Percentiles rank a stretch among this genome's conserved stretches.
Evolutionary conservation across 345 rosid species (phyloP).

Genomic region (Geranium rotundifolium): DNA sequence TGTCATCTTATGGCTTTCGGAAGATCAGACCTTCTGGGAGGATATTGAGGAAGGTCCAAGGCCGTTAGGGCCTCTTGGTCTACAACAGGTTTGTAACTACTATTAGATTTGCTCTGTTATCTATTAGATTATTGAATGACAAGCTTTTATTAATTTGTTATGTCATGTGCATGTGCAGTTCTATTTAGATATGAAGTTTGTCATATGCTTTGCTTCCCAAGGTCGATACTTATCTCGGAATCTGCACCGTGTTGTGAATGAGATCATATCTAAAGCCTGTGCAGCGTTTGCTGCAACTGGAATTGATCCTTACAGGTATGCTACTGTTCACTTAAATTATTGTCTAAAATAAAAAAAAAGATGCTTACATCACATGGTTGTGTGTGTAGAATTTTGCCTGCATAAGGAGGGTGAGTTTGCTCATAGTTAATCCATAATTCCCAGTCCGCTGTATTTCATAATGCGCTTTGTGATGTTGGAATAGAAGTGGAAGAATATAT

Average conservation of each 20-base stretch:
- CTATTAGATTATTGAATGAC: slow-evolving; percentile 3
- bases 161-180: slow-evolving; percentile 52
- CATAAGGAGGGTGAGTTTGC: no score
- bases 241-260: slow-evolving; percentile 77
- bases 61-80: slow-evolving; percentile 84
- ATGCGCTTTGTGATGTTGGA: no score
- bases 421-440: no score
- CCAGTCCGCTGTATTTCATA: no score
- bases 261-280: slow-evolving; percentile 74
- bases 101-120: not conserved
- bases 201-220: slow-evolving; percentile 86
- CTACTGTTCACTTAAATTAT: not conserved
- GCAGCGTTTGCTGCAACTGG: slow-evolving; percentile 86
- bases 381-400: no score
- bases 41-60: slow-evolving; percentile 95
- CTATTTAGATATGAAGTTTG: slow-evolving; percentile 92
- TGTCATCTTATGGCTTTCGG: slow-evolving; percentile 86
- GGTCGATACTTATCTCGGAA: slow-evolving; percentile 93
- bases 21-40: slow-evolving; percentile 97
- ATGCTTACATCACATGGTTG: no score
- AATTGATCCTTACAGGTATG: slow-evolving; percentile 83
- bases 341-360: no score
- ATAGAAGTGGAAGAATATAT: no score
- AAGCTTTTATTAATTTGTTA: slow-evolving; percentile 5
- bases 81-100: slow-evolving; percentile 54